Conservation (phyloP, 305 asterid genomes). For the Withania somnifera region DNA sequence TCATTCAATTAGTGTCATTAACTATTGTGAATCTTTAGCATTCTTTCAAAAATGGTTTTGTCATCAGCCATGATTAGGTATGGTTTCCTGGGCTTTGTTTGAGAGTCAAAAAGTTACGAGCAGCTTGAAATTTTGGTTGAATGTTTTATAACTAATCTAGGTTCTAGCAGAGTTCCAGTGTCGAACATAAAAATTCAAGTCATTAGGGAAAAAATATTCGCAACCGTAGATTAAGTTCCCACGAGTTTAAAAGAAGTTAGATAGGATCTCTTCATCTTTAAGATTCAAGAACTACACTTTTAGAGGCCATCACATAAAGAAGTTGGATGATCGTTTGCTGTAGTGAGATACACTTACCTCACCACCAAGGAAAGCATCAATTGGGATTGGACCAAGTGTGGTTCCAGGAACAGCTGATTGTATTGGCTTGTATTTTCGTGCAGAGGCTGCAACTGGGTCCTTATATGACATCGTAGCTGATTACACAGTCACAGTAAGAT, state of each 20-base stretch:
- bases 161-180: background rate
- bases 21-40: background rate
- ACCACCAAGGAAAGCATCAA: constrained; percentile 87
- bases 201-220: background rate
- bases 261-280: background rate
- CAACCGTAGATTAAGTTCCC: background rate
- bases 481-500: constrained; percentile 13
- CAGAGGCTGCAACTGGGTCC: constrained; percentile 89
- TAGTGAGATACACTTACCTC: constrained; percentile 43
- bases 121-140: background rate
- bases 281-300: background rate
- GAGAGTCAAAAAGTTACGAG: background rate
- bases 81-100: background rate
- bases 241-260: background rate
- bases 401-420: constrained; percentile 99
- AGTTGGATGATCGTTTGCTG: background rate
- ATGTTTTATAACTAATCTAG: background rate
- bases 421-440: constrained; percentile 77
- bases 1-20: background rate
- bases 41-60: background rate
- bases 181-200: background rate
- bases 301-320: background rate
- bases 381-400: constrained; percentile 90
- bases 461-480: constrained; percentile 82
- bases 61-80: background rate